These are phyloP conservation scores for Candida sanyaensis DNA, from an alignment of 1,139 yeast species.

Conservation along the genomic window DNA sequence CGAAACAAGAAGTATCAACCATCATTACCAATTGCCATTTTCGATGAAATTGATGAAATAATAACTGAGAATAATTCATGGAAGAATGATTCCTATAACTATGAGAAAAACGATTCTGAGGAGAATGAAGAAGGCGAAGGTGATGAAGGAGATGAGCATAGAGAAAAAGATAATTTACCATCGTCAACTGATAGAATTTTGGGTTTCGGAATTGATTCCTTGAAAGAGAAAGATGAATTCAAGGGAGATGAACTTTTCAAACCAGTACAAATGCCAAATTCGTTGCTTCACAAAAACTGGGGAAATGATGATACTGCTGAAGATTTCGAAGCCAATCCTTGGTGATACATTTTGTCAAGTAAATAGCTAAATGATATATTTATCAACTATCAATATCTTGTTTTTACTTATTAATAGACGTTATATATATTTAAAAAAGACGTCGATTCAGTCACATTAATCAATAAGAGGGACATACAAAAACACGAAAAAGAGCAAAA, in stretches of 20 bases:
- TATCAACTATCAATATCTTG: background rate
- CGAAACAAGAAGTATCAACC: constrained; percentile 61
- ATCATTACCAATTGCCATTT: constrained; percentile 55
- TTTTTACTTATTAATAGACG: background rate
- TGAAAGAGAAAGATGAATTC: constrained; percentile 15
- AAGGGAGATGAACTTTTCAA: constrained; percentile 54
- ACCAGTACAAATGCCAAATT: constrained; percentile 50
- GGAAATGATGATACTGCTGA: constrained; percentile 42
- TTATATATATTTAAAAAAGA: background rate
- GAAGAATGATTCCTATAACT: constrained; percentile 38
- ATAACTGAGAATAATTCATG: constrained; percentile 33
- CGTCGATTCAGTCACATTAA: no score
- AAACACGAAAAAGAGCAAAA: background rate
- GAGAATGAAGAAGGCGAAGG: constrained; percentile 17
- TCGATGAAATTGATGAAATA: constrained; percentile 66
- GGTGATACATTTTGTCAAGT: constrained; percentile 25
- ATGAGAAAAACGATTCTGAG: constrained; percentile 25
- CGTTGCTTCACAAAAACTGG: constrained; percentile 55
- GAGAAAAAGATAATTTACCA: constrained; percentile 1
- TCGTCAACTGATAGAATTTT: background rate
- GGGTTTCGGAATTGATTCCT: background rate
- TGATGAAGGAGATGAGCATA: constrained; percentile 10
- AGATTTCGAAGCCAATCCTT: constrained; percentile 48
- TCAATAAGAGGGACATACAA: no score
- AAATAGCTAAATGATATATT: no score